Percentiles rank a stretch among this genome's conserved stretches.
Evolutionary conservation across 225 moss, liverwort and hornwort genomes (phyloP).

Genomic region (Takakia lepidozioides): DNA sequence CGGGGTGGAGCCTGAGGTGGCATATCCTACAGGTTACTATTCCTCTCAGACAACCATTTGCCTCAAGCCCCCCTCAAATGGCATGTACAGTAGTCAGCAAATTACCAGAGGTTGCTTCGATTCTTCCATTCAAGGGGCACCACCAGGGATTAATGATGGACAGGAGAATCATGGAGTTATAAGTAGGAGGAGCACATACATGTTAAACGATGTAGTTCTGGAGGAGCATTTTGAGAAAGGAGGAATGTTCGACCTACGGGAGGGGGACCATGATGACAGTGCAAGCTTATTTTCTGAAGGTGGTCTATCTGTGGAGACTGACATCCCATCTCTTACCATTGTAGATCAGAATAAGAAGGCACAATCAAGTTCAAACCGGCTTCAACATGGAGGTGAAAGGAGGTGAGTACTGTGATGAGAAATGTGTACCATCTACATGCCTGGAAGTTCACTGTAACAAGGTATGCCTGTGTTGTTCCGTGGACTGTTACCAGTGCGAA

Average conservation of each 20-base stretch:
- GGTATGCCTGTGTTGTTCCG: too few relatives aligned
- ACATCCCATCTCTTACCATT: slow-evolving; percentile 17
- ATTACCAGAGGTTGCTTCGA: slow-evolving; percentile 25
- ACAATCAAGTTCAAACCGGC: slow-evolving; percentile 17
- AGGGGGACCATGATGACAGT: slow-evolving; percentile 48
- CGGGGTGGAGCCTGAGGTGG: slow-evolving; percentile 21
- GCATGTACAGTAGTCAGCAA: slow-evolving; percentile 29
- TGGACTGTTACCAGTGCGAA: too few relatives aligned
- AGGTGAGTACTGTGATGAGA: slow-evolving; percentile 31
- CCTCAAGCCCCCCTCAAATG: slow-evolving; percentile 22
- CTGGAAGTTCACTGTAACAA: too few relatives aligned
- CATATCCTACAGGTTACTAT: slow-evolving; percentile 25
- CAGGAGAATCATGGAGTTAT: slow-evolving; percentile 22
- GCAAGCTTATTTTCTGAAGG: slow-evolving; percentile 56
- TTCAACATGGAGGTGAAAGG: slow-evolving; percentile 33
- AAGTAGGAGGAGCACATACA: slow-evolving; percentile 27
- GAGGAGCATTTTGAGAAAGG: slow-evolving; percentile 62
- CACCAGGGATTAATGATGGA: slow-evolving; percentile 7
- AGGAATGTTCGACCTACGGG: slow-evolving; percentile 54
- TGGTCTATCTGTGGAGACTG: slow-evolving; percentile 53
- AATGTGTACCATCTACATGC: too few relatives aligned
- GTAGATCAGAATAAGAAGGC: slow-evolving; percentile 34
- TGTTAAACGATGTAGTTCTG: slow-evolving; percentile 58
- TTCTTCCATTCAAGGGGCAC: slow-evolving; percentile 16
- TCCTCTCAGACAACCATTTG: slow-evolving; percentile 18